These are phyloP conservation scores for Anisodus acutangulus DNA, from an alignment of 257 asterid species.

Conservation along the genomic window DNA sequence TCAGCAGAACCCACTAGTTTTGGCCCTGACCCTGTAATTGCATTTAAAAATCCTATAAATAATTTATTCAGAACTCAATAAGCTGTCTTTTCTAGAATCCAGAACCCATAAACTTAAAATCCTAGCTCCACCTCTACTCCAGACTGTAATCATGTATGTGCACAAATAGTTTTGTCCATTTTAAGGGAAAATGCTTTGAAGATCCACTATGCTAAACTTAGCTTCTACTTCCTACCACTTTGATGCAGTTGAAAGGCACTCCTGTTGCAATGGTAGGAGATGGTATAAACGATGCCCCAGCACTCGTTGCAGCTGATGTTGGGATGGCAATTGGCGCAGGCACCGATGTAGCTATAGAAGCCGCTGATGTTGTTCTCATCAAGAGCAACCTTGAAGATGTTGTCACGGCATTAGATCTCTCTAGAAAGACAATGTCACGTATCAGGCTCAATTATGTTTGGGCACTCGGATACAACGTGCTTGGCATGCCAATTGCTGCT, in stretches of 20 bases:
- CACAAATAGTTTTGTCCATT: conserved; percentile 5
- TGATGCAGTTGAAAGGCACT: conserved; percentile 70
- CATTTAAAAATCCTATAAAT: no score
- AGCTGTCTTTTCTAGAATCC: no score
- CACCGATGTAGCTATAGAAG: conserved; percentile 94
- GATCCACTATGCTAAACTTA: not conserved
- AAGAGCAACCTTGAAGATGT: conserved; percentile 90
- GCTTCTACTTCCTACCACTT: conserved; percentile 26
- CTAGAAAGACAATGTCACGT: conserved; percentile 82
- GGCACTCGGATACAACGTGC: conserved; percentile 92
- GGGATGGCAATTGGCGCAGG: conserved; percentile 99
- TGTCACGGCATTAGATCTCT: conserved; percentile 81
- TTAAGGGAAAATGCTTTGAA: not conserved
- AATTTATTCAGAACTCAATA: no score
- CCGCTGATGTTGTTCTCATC: conserved; percentile 89
- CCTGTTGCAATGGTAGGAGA: conserved; percentile 95
- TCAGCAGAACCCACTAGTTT: no score
- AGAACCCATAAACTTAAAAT: no score
- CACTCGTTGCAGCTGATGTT: conserved; percentile 86
- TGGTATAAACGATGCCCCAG: conserved; percentile 93
- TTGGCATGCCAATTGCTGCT: conserved; percentile 93
- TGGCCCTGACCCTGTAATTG: no score
- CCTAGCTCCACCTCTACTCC: no score
- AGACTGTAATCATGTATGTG: not conserved
- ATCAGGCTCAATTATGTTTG: conserved; percentile 78